Percentiles rank a stretch among this genome's conserved stretches.
Conservation (phyloP, 257 asterid species). For the Nicotiana paniculata region DNA sequence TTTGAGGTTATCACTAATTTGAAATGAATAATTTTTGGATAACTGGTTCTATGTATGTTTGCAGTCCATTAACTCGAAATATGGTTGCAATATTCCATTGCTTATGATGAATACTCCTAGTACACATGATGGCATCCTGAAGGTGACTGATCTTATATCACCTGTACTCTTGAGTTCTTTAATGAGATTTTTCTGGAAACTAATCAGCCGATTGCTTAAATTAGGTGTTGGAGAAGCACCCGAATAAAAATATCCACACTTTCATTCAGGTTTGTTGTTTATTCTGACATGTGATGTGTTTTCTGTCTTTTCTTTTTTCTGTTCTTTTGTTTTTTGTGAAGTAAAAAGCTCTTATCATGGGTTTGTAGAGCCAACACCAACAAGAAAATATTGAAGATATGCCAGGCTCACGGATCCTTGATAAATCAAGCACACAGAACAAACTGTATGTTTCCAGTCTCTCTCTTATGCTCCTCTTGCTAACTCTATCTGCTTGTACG, state of each 20-base stretch:
- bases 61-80: slow-evolving; percentile 67
- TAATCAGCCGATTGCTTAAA: slow-evolving; percentile 24
- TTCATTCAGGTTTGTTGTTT: slow-evolving; percentile 48
- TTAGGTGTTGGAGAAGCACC: slow-evolving; percentile 69
- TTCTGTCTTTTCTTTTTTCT: not conserved
- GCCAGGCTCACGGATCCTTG: slow-evolving; percentile 18
- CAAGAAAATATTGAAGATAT: slow-evolving; percentile 25
- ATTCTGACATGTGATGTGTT: slow-evolving; percentile 12
- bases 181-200: slow-evolving; percentile 14
- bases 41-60: slow-evolving; percentile 17
- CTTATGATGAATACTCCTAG: slow-evolving; percentile 48
- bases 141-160: slow-evolving; percentile 39
- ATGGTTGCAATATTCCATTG: slow-evolving; percentile 78
- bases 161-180: slow-evolving; percentile 9
- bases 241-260: slow-evolving; percentile 60
- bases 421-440: slow-evolving; percentile 23
- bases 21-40: slow-evolving; percentile 16
- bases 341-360: not conserved
- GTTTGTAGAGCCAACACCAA: slow-evolving; percentile 35
- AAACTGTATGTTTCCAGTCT: slow-evolving; percentile 39
- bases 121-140: slow-evolving; percentile 47
- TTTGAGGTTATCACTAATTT: slow-evolving; percentile 8
- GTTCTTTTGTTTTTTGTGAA: slow-evolving; percentile 7
- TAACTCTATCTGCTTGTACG: not conserved
- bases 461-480: not conserved